A percentile compares a stretch with the other conserved stretches of the same genome.
Evolutionary conservation across 495 filamentous ascomycete species (phyloP).

Genomic region (Ramalina peruviana): DNA sequence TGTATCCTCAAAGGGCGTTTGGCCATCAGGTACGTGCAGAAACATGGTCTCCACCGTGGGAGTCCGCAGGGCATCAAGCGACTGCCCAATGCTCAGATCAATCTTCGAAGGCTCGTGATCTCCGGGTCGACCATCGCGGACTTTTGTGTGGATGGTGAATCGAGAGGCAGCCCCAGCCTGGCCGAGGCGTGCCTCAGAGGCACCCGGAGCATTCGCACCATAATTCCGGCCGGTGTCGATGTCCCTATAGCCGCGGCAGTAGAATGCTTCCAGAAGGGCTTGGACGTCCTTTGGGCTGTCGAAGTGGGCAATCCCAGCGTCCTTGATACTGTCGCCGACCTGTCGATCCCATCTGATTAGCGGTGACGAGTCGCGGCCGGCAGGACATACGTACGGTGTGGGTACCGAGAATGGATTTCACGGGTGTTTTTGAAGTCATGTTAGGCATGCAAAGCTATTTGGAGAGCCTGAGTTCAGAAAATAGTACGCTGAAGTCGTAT

Average conservation of each 20-base stretch:
- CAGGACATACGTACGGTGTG: background rate
- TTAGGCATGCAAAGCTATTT: background rate
- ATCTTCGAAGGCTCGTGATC: conserved; percentile 15
- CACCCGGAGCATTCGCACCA: conserved; percentile 9
- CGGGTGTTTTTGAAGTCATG: background rate
- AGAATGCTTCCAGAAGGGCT: conserved; percentile 16
- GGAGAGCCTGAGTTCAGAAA: background rate
- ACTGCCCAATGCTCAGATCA: conserved; percentile 15
- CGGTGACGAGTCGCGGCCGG: background rate
- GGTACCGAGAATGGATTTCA: background rate
- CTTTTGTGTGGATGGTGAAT: conserved; percentile 17
- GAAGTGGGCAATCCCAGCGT: conserved; percentile 10
- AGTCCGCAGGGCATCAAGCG: conserved; percentile 16
- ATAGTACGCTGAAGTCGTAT: background rate
- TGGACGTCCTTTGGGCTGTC: conserved; percentile 15
- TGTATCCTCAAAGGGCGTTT: conserved; percentile 28
- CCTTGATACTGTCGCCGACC: conserved; percentile 7
- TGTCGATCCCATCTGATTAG: background rate
- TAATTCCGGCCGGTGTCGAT: conserved; percentile 20
- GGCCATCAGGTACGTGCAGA: conserved; percentile 31
- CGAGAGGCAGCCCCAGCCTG: background rate
- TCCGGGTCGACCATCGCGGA: conserved; percentile 4
- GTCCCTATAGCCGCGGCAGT: conserved; percentile 12
- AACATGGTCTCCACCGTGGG: conserved; percentile 23
- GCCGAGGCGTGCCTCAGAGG: conserved; percentile 18